These are phyloP conservation scores for Podochytrium sp. DNA, from an alignment of 192 early-diverging fungal species.

Conservation along the genomic window DNA sequence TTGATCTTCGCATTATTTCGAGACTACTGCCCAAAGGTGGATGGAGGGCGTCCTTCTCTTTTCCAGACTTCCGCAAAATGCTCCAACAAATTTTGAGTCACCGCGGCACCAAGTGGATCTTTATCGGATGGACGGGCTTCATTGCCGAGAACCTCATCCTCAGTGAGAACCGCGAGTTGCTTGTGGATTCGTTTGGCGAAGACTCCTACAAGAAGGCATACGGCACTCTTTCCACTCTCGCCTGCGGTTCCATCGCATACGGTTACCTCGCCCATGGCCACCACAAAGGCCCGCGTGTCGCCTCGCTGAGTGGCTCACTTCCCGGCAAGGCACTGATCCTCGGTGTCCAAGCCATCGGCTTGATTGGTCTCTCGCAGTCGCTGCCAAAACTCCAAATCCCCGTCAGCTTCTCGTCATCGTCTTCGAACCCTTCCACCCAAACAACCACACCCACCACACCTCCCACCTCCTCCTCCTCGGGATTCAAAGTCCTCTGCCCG, in stretches of 20 bases:
- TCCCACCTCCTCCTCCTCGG: not conserved
- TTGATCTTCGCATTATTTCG: no score
- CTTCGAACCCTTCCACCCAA: not conserved
- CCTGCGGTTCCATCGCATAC: constrained; percentile 39
- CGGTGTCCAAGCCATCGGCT: constrained; percentile 13
- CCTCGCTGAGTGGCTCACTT: not conserved
- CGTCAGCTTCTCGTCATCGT: not conserved
- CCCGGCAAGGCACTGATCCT: not conserved
- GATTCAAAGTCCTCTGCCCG: constrained; percentile 17
- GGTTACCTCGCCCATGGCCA: constrained; percentile 33
- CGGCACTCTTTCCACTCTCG: constrained; percentile 29
- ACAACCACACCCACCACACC: not conserved
- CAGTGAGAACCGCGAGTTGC: constrained; percentile 29
- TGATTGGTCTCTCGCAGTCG: not conserved
- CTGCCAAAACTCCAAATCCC: constrained; percentile 29
- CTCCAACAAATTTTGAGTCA: constrained; percentile 1
- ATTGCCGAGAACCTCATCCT: constrained; percentile 42
- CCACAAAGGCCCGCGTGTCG: constrained; percentile 1
- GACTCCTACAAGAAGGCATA: constrained; percentile 29
- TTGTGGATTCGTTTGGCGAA: constrained; percentile 28
- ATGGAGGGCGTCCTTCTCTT: no score
- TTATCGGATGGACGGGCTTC: constrained; percentile 35
- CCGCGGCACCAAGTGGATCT: constrained; percentile 26
- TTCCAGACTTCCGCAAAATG: no score
- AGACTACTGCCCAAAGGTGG: no score